phyloP scores from a whole-genome alignment of 2,329 filamentous ascomycete species.

The Bipolaris cookei region DNA sequence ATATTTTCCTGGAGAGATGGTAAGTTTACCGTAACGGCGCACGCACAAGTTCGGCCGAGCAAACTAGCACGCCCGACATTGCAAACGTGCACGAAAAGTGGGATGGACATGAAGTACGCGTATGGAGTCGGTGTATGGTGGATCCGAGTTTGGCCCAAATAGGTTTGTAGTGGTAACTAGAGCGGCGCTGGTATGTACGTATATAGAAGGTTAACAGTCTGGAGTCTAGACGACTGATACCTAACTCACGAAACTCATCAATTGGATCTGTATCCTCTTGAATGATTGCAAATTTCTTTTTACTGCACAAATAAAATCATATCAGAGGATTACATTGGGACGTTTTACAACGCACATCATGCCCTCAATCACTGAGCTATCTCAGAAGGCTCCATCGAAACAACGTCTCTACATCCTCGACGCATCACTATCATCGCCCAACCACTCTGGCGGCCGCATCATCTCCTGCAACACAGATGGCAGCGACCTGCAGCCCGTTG shows the following conservation, averaged over 20 bases:
- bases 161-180: background rate
- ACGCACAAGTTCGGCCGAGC: background rate
- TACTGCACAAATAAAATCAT: background rate
- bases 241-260: background rate
- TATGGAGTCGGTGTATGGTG: background rate
- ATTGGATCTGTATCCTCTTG: background rate
- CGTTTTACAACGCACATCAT: background rate
- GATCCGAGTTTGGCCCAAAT: background rate
- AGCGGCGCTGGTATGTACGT: background rate
- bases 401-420: background rate
- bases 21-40: background rate
- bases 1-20: background rate
- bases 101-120: background rate
- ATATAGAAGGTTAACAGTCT: background rate
- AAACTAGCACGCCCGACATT: background rate
- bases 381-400: background rate
- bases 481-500: background rate
- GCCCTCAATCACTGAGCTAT: background rate
- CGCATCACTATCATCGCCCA: background rate
- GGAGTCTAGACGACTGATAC: background rate
- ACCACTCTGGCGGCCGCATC: background rate
- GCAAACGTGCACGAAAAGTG: background rate
- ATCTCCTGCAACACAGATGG: background rate
- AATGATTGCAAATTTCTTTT: background rate
- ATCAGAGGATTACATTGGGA: background rate